Percentiles rank a stretch among this genome's conserved stretches.
phyloP scores from a whole-genome alignment of 306 rosid genomes.

The Fagus sylvatica region DNA sequence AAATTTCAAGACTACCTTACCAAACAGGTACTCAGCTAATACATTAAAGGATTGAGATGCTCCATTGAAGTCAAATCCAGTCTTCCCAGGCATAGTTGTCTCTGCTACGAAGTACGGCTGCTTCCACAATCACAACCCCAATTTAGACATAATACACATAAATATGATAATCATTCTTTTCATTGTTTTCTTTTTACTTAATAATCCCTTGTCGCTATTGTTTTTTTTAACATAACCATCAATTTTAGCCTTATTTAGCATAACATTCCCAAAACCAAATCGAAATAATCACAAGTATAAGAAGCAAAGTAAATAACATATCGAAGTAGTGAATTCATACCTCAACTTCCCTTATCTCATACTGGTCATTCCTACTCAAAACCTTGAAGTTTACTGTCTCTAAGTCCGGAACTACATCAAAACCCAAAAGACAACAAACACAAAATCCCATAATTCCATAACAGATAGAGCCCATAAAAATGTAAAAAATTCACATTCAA shows the following conservation, averaged over 20 bases:
- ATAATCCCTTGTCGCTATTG: background rate
- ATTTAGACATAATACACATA: background rate
- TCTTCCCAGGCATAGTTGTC: slow-evolving; percentile 86
- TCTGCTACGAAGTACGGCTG: slow-evolving; percentile 91
- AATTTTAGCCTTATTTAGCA: background rate
- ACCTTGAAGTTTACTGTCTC: slow-evolving; percentile 77
- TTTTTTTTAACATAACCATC: background rate
- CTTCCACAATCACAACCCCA: slow-evolving; percentile 28
- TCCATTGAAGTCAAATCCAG: slow-evolving; percentile 78
- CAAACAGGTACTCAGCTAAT: slow-evolving; percentile 89
- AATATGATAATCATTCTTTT: background rate
- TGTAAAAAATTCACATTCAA: slow-evolving; percentile 16
- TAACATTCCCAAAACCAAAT: background rate
- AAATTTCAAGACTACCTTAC: slow-evolving; percentile 67
- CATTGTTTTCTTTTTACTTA: background rate
- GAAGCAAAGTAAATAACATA: background rate
- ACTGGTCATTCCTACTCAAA: slow-evolving; percentile 54
- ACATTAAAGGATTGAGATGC: slow-evolving; percentile 82
- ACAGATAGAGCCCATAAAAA: slow-evolving; percentile 6
- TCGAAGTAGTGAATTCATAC: slow-evolving; percentile 30
- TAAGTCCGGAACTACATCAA: slow-evolving; percentile 78
- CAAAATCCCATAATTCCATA: background rate
- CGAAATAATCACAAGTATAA: background rate
- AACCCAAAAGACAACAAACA: background rate
- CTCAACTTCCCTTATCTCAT: slow-evolving; percentile 90